Evolutionary conservation across 306 rosid species (phyloP).

Genomic region (Ormosia emarginata): DNA sequence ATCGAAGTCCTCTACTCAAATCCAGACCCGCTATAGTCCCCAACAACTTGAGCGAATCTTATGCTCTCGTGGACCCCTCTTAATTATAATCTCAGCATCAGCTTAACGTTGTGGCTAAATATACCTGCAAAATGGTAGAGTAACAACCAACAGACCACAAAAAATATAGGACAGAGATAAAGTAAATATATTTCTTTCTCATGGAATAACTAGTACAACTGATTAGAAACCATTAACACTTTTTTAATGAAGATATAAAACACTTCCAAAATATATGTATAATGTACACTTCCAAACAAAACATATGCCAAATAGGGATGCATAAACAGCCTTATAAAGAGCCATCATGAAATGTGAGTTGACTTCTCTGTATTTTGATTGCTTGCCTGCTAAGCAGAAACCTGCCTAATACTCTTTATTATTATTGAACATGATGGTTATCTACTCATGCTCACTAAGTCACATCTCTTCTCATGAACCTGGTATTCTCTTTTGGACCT

Average conservation of each 20-base stretch:
- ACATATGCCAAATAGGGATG: too few relatives aligned
- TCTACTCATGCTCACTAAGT: too few relatives aligned
- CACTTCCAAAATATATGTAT: background rate
- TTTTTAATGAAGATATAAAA: background rate
- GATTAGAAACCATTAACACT: background rate
- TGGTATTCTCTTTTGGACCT: too few relatives aligned
- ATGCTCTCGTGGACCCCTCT: background rate
- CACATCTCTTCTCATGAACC: too few relatives aligned
- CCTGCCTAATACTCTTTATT: too few relatives aligned
- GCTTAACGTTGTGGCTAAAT: background rate
- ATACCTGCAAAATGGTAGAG: background rate
- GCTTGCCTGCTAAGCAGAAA: too few relatives aligned
- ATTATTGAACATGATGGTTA: too few relatives aligned
- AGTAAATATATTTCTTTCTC: background rate
- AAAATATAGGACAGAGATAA: background rate
- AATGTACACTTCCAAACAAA: background rate
- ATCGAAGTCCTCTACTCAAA: background rate
- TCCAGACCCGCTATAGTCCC: background rate
- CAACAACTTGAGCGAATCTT: background rate
- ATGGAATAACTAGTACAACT: background rate
- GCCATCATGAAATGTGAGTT: too few relatives aligned
- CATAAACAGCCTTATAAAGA: too few relatives aligned
- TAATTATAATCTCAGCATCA: background rate
- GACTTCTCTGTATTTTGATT: too few relatives aligned
- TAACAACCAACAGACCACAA: background rate